A percentile compares a stretch with the other conserved stretches of the same genome.
These are phyloP conservation scores for Colletotrichum lini DNA, from an alignment of 2,329 filamentous ascomycete genomes.

Conservation along the genomic window DNA sequence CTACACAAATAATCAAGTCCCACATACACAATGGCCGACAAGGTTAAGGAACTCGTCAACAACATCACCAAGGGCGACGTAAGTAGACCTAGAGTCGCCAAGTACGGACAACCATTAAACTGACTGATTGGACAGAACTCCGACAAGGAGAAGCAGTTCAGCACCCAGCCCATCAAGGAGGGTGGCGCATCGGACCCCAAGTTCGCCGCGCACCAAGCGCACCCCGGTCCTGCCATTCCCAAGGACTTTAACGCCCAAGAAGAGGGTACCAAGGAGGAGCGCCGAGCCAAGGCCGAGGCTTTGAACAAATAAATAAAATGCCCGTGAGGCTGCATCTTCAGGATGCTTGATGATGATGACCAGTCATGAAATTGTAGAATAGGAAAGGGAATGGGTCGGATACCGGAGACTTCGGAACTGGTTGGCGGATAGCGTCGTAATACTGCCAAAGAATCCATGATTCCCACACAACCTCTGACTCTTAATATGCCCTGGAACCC, in stretches of 20 bases:
- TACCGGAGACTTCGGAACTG: conserved; percentile 5
- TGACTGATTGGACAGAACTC: conserved; percentile 31
- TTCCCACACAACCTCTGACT: conserved; percentile 6
- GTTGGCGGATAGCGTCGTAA: conserved; percentile 30
- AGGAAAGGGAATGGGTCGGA: neutral
- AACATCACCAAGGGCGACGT: conserved; percentile 42
- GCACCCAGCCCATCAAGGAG: conserved; percentile 61
- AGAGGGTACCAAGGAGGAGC: conserved; percentile 79
- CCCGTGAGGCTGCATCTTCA: neutral
- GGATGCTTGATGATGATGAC: conserved; percentile 30
- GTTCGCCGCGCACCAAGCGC: conserved; percentile 67
- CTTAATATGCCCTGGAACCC: neutral
- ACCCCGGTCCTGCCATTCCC: conserved; percentile 71
- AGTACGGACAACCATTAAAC: neutral
- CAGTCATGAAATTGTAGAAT: conserved; percentile 24
- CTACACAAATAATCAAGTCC: conserved; percentile 11
- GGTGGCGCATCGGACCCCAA: conserved; percentile 57
- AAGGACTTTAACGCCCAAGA: conserved; percentile 66
- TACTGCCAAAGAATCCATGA: conserved; percentile 24
- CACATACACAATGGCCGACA: conserved; percentile 38
- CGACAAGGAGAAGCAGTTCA: conserved; percentile 60
- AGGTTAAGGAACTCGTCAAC: conserved; percentile 44
- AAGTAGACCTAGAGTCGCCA: neutral
- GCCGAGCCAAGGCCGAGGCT: conserved; percentile 74
- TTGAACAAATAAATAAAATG: conserved; percentile 69